Conservation (phyloP, 176 grass and related monocot species). For the Tillandsia fasciculata region DNA sequence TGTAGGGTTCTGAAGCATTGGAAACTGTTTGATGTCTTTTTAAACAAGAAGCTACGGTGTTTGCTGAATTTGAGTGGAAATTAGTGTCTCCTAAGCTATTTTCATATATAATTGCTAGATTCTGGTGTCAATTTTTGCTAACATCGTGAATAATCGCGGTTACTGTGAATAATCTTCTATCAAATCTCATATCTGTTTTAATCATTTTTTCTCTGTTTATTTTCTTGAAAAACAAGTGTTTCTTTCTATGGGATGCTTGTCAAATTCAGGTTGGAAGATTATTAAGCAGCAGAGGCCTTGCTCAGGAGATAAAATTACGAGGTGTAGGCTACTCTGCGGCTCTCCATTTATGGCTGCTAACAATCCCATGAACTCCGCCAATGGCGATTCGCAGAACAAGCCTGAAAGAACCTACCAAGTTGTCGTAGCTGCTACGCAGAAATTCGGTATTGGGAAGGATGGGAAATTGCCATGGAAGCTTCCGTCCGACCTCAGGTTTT, state of each 20-base stretch:
- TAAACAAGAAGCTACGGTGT: too few species aligned
- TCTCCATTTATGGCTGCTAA: slow-evolving; percentile 6
- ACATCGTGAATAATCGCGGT: too few species aligned
- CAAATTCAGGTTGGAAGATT: slow-evolving; percentile 25
- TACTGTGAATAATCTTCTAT: too few species aligned
- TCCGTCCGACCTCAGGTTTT: slow-evolving; percentile 62
- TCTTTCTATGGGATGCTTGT: slow-evolving; percentile 4
- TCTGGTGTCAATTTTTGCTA: too few species aligned
- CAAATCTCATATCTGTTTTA: background rate
- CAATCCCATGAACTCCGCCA: slow-evolving; percentile 17
- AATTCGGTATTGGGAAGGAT: slow-evolving; percentile 81
- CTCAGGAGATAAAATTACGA: background rate
- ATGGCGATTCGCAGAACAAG: slow-evolving; percentile 22
- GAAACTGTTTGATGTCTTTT: too few species aligned
- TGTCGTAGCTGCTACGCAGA: slow-evolving; percentile 60
- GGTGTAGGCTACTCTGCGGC: background rate
- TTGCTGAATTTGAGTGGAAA: too few species aligned
- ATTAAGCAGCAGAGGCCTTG: background rate
- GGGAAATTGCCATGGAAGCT: slow-evolving; percentile 68
- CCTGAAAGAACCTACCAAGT: slow-evolving; percentile 59
- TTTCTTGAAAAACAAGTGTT: background rate
- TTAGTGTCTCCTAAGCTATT: too few species aligned
- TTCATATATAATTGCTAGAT: too few species aligned
- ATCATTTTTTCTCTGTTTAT: background rate
- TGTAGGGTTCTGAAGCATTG: too few species aligned